Conservation (phyloP, 129 eudicot species). For the Sambucus nigra region DNA sequence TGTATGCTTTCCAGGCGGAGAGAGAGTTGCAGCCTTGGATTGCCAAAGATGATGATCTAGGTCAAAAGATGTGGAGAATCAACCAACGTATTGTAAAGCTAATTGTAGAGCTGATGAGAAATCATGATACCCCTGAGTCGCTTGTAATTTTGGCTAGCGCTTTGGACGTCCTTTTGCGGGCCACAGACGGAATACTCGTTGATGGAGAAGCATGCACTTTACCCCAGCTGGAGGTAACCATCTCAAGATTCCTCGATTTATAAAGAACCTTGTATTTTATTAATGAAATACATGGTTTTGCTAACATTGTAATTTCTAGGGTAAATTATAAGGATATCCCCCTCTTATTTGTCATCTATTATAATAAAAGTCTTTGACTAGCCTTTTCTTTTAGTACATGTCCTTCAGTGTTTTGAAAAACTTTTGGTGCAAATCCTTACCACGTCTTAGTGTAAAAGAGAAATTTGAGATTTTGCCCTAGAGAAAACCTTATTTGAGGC, state of each 20-base stretch:
- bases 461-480: too few relatives aligned
- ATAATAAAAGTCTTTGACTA: too few relatives aligned
- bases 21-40: constrained; percentile 96
- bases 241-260: neutral
- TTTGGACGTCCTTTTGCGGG: constrained; percentile 85
- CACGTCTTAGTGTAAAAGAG: too few relatives aligned
- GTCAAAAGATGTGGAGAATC: constrained; percentile 80
- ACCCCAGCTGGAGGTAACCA: constrained; percentile 87
- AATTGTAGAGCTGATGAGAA: constrained; percentile 91
- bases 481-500: too few relatives aligned
- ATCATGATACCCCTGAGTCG: constrained; percentile 80
- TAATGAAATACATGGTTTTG: neutral
- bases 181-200: constrained; percentile 97
- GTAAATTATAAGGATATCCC: too few relatives aligned
- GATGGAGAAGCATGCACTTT: constrained; percentile 97
- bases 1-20: constrained; percentile 66
- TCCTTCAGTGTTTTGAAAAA: too few relatives aligned
- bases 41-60: constrained; percentile 84
- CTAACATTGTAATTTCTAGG: neutral
- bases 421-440: too few relatives aligned
- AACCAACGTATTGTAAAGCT: constrained; percentile 90
- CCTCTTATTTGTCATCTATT: too few relatives aligned
- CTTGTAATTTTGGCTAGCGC: constrained; percentile 83
- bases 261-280: too few relatives aligned
- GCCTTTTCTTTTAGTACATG: too few relatives aligned